phyloP scores from a whole-genome alignment of 176 grass and related monocot genomes.

The Saccharum officinarum region DNA sequence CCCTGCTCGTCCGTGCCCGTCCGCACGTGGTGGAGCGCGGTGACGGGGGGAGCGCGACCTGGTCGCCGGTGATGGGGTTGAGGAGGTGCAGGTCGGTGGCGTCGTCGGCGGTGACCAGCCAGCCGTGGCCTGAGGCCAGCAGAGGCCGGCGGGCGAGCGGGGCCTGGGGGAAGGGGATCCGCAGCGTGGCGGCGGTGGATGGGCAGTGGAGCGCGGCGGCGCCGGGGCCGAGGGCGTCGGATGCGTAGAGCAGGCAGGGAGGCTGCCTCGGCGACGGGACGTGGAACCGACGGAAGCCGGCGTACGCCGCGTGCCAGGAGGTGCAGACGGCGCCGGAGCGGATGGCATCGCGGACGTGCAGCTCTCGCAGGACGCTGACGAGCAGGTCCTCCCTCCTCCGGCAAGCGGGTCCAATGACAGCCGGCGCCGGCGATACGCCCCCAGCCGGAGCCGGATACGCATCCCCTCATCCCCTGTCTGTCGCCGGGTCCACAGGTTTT shows the following conservation, averaged over 20 bases:
- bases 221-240: background rate
- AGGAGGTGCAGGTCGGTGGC: constrained; percentile 21
- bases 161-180: background rate
- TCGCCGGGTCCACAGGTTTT: too few species aligned
- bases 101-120: constrained; percentile 21
- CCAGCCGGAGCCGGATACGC: background rate
- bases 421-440: background rate
- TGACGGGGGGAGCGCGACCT: constrained; percentile 15
- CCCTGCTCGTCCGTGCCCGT: background rate
- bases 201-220: constrained; percentile 15
- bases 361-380: background rate
- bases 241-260: constrained; percentile 7
- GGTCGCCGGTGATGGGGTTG: constrained; percentile 31
- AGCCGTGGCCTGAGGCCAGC: constrained; percentile 13
- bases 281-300: background rate
- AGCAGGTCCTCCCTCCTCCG: constrained; percentile 21
- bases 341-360: background rate
- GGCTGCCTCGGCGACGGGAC: background rate
- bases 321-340: background rate
- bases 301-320: background rate
- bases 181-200: background rate
- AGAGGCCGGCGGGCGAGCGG: background rate
- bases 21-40: background rate
- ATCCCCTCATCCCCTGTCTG: too few species aligned
- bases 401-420: background rate